Conservation (phyloP, 306 rosid species). For the Fragaria vesca region DNA sequence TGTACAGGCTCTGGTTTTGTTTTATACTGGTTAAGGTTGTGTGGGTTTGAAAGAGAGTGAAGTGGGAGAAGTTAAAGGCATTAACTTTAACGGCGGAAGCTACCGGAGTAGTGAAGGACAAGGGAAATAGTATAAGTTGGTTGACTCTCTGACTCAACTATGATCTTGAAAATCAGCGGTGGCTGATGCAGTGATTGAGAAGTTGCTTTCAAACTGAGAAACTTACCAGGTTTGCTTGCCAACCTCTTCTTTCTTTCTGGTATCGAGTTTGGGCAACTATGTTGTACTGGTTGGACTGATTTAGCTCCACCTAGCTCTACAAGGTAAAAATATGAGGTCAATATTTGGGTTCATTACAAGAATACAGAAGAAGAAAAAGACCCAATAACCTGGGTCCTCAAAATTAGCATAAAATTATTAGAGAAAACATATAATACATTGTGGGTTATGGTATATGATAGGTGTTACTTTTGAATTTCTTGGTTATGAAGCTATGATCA, state of each 20-base stretch:
- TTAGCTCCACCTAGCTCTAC: no score
- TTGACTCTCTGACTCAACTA: conserved; percentile 41
- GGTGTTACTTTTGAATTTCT: background rate
- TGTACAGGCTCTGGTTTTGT: background rate
- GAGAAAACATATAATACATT: background rate
- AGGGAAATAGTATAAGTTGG: conserved; percentile 22
- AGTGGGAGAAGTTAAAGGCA: conserved; percentile 30
- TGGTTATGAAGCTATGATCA: background rate
- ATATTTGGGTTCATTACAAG: background rate
- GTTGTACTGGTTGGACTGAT: conserved; percentile 4
- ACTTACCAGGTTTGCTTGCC: background rate
- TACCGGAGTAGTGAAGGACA: conserved; percentile 16
- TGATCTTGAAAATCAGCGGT: conserved; percentile 17
- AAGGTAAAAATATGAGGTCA: background rate
- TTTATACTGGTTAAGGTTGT: background rate
- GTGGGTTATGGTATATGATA: no score
- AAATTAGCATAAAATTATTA: background rate
- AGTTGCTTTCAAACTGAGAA: conserved; percentile 4
- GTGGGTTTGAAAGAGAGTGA: conserved; percentile 20
- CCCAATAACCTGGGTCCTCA: background rate
- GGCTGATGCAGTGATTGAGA: conserved; percentile 43
- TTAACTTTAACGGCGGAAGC: conserved; percentile 40
- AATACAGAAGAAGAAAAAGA: background rate
- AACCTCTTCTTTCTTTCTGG: background rate
- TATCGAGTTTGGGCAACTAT: background rate